These are phyloP conservation scores for Scenedesmus sp. DNA, from an alignment of 163 green algal species.

Conservation along the genomic window DNA sequence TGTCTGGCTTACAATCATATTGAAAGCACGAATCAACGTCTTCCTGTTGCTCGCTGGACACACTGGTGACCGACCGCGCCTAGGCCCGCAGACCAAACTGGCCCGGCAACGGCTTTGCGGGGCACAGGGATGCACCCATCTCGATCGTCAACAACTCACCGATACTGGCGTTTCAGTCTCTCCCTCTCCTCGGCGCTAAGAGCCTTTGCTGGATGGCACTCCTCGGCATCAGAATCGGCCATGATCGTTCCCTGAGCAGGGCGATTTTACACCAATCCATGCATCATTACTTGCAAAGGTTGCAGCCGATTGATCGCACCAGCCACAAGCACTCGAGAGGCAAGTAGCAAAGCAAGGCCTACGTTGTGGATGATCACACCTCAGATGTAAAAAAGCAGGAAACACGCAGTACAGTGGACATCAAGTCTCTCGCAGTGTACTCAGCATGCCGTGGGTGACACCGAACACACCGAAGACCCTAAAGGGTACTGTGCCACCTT, in stretches of 20 bases:
- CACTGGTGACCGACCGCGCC: conserved; percentile 5
- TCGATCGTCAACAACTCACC: neutral
- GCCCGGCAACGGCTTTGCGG: neutral
- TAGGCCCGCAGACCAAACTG: neutral
- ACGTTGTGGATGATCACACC: neutral
- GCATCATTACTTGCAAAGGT: neutral
- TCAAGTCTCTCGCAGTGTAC: neutral
- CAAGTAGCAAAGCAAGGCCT: conserved; percentile 12
- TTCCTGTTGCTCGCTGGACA: neutral
- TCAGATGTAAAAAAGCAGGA: neutral
- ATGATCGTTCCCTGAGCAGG: neutral
- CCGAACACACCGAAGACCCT: neutral
- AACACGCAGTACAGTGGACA: neutral
- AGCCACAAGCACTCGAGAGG: neutral
- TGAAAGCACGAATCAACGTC: neutral
- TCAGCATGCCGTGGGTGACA: conserved; percentile 5
- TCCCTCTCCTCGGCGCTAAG: conserved; percentile 25
- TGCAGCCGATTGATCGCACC: neutral
- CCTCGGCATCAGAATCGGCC: conserved; percentile 9
- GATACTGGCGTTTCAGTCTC: conserved; percentile 40
- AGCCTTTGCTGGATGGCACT: conserved; percentile 16
- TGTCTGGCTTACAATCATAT: neutral
- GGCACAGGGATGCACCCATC: conserved; percentile 12
- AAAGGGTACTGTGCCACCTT: neutral
- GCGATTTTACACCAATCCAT: neutral